phyloP scores from a whole-genome alignment of 306 rosid genomes.

The Cotoneaster glaucophyllus region DNA sequence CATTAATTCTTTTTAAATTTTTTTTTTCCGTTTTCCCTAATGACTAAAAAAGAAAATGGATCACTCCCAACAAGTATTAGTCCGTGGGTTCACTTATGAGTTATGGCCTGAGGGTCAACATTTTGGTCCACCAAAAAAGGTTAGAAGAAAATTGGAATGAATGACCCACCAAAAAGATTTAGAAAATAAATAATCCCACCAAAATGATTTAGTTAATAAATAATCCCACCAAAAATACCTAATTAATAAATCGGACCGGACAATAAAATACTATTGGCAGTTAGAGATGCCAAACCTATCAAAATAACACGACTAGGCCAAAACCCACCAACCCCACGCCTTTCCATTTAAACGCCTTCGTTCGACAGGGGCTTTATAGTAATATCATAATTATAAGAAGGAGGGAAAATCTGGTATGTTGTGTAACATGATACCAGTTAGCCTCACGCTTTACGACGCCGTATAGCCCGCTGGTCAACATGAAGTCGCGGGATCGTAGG shows the following conservation, averaged over 20 bases:
- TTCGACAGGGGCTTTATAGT: background rate
- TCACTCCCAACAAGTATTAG: too few relatives aligned
- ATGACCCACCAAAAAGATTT: too few relatives aligned
- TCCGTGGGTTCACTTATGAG: too few relatives aligned
- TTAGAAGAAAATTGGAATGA: too few relatives aligned
- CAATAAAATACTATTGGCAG: background rate
- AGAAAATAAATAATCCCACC: too few relatives aligned
- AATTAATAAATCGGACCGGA: background rate
- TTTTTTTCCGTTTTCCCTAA: too few relatives aligned
- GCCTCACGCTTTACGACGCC: conserved; percentile 15
- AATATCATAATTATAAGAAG: background rate
- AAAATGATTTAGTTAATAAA: background rate
- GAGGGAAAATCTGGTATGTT: background rate
- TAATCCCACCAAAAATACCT: background rate
- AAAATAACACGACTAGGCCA: background rate
- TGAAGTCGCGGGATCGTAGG: conserved; percentile 17
- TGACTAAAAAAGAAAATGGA: too few relatives aligned
- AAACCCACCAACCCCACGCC: background rate
- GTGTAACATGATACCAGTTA: background rate
- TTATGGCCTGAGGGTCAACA: too few relatives aligned
- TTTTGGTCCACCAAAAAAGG: too few relatives aligned
- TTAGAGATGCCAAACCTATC: background rate
- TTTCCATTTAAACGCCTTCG: background rate
- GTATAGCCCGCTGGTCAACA: conserved; percentile 17
- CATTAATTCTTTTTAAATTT: too few relatives aligned